Evolutionary conservation across 345 rosid species (phyloP), one percentile per base, ranked within the genome.

Genomic region (Sonneratia caseolaris): DNA sequence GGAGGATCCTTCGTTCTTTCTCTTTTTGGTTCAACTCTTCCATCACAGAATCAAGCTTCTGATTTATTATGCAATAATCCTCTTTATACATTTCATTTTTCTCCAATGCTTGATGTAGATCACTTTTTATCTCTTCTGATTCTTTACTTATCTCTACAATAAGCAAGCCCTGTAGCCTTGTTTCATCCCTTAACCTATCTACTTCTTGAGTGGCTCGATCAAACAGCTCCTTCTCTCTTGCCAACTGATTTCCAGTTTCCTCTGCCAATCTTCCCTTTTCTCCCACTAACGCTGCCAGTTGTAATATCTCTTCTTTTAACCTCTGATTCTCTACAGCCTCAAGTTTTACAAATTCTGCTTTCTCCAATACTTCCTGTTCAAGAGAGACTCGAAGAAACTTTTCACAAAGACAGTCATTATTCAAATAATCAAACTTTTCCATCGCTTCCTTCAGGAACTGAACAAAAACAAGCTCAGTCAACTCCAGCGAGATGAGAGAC

Each of bases 391-490:
- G 78, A 64, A 61, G 21, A 68, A 78, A 69, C 21, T 55, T 80
- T 82, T 88, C 92, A 40, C 72, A 47, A 18, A 69, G 48, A 73
- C 72, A 81, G 74, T 70, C 74, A 71, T 36, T 49, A 71, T 79
- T 84, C 82, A 85, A 79, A 62, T 72, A 73, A 55, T 42, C 64
- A 57, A 84, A 74, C 81, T 84, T 80, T 80, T 80, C 81, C 76
- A 75, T 77, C 45, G 90, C 96, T 79, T 89, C 96, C 81, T 76
- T 84, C 64, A 90, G 76, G 66, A 88, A 72, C 79, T 83, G 91
- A 77, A 70, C 75, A 65, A 76, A 81, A 68, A 87, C 65, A 32
- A 81, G 72, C 65, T 68, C 83, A 64, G 70, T 71, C 40, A 90
- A 71, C 49, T 72, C 90, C 79, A 83, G 85, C 78, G 62, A 69